Percentiles rank a stretch among this genome's conserved stretches.
These are phyloP conservation scores for Tothia fuscella DNA, from an alignment of 2,329 filamentous ascomycete species.

Conservation along the genomic window DNA sequence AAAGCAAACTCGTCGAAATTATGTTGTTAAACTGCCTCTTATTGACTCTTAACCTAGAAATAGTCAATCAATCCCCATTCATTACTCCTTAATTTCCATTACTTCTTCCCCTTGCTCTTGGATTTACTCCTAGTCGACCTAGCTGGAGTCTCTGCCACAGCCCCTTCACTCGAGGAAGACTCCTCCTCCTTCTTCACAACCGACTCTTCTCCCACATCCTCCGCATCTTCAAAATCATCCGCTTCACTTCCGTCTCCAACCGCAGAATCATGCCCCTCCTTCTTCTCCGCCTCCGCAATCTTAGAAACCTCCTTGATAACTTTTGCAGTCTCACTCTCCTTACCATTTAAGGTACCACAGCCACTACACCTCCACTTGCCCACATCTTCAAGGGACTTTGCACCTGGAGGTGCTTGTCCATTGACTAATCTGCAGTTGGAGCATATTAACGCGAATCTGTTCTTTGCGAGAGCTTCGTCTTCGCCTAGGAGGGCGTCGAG, in stretches of 20 bases:
- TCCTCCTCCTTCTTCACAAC: background rate
- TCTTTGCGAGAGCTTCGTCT: conserved; percentile 85
- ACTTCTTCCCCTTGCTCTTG: background rate
- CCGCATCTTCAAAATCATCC: background rate
- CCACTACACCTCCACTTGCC: conserved; percentile 80
- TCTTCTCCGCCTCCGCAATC: background rate
- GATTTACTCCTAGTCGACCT: conserved; percentile 3
- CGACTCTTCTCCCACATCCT: background rate
- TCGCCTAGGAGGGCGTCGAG: conserved; percentile 87
- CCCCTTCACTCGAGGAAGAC: background rate
- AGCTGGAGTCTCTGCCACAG: background rate
- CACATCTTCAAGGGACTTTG: conserved; percentile 62
- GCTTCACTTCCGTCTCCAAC: no score
- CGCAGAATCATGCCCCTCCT: no score
- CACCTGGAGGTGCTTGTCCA: conserved; percentile 85
- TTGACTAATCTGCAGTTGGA: conserved; percentile 75
- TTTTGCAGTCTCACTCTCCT: conserved; percentile 49
- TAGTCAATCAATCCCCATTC: no score
- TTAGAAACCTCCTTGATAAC: conserved; percentile 2
- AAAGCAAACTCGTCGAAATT: no score
- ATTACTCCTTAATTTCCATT: no score
- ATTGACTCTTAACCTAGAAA: no score
- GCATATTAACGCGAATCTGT: conserved; percentile 82
- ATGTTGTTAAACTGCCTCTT: no score
- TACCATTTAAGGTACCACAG: conserved; percentile 74